Evolutionary conservation across 1,139 yeast genomes (phyloP).

Genomic region (Yamadazyma dendronema): DNA sequence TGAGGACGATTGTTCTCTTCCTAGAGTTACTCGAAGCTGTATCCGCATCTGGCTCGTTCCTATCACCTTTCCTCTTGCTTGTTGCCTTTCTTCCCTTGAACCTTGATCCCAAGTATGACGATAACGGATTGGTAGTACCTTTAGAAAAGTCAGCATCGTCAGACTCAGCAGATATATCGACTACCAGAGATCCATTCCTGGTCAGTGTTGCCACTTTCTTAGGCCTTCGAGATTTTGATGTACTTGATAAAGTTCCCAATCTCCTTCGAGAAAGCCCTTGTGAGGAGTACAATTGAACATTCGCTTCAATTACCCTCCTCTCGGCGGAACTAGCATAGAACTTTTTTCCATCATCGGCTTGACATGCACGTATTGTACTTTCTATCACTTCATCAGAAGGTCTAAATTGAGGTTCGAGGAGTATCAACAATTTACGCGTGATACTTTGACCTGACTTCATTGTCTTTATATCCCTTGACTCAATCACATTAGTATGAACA

Average conservation of each 20-base stretch:
- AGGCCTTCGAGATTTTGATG: neutral
- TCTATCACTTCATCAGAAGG: constrained; percentile 32
- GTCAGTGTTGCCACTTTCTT: neutral
- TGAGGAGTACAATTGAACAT: constrained; percentile 25
- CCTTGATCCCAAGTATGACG: constrained; percentile 10
- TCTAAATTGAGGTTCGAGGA: constrained; percentile 24
- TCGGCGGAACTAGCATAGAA: neutral
- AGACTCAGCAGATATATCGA: neutral
- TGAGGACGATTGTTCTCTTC: constrained; percentile 29
- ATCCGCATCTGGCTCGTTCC: constrained; percentile 2
- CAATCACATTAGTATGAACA: constrained; percentile 23
- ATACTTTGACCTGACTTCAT: constrained; percentile 29
- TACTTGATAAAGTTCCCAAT: constrained; percentile 3
- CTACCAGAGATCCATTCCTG: no score
- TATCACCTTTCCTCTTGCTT: constrained; percentile 8
- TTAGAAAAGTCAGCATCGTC: no score
- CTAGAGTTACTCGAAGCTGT: constrained; percentile 8
- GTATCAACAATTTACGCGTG: constrained; percentile 34
- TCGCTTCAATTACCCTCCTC: constrained; percentile 29
- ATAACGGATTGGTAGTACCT: constrained; percentile 2
- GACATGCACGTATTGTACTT: constrained; percentile 23
- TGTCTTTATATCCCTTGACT: constrained; percentile 27
- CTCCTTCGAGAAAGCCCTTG: constrained; percentile 11
- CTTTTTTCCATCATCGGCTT: constrained; percentile 20
- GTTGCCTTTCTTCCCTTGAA: constrained; percentile 13